Evolutionary conservation across 805 yeast species (phyloP).

Genomic region (Schwanniomyces occidentalis): DNA sequence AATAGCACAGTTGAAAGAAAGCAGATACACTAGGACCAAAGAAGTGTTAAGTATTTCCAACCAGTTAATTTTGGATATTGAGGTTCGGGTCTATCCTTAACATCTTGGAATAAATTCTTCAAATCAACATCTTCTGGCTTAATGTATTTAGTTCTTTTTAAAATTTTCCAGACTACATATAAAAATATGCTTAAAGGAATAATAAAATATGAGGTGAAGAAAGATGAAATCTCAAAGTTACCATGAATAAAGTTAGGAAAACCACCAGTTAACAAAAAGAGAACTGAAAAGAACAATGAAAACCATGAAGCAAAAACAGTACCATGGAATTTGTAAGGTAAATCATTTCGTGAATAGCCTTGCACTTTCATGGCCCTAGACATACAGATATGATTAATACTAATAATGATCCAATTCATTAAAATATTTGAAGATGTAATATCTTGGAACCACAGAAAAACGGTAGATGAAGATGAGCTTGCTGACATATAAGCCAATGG

Average conservation of each 20-base stretch:
- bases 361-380: slow-evolving; percentile 40
- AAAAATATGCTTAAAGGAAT: not conserved
- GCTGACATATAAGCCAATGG: slow-evolving; percentile 36
- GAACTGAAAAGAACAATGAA: not conserved
- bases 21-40: too few species aligned
- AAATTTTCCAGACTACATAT: not conserved
- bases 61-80: slow-evolving; percentile 2
- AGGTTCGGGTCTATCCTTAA: slow-evolving; percentile 27
- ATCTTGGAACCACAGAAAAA: slow-evolving; percentile 35
- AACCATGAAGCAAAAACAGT: slow-evolving; percentile 9
- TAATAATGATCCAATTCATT: slow-evolving; percentile 28
- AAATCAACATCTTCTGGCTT: slow-evolving; percentile 33
- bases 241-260: not conserved
- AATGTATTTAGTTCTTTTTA: slow-evolving; percentile 10
- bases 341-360: slow-evolving; percentile 27
- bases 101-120: slow-evolving; percentile 23
- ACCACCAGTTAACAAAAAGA: not conserved
- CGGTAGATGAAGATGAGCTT: slow-evolving; percentile 22
- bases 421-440: slow-evolving; percentile 28
- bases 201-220: not conserved
- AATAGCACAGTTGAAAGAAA: too few species aligned
- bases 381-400: slow-evolving; percentile 28
- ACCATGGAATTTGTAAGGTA: slow-evolving; percentile 26
- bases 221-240: not conserved
- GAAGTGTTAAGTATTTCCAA: too few species aligned